Percentiles rank a stretch among this genome's conserved stretches.
These are phyloP conservation scores for Euryodendron excelsum DNA, from an alignment of 148 eudicot genomes.

Conservation along the genomic window DNA sequence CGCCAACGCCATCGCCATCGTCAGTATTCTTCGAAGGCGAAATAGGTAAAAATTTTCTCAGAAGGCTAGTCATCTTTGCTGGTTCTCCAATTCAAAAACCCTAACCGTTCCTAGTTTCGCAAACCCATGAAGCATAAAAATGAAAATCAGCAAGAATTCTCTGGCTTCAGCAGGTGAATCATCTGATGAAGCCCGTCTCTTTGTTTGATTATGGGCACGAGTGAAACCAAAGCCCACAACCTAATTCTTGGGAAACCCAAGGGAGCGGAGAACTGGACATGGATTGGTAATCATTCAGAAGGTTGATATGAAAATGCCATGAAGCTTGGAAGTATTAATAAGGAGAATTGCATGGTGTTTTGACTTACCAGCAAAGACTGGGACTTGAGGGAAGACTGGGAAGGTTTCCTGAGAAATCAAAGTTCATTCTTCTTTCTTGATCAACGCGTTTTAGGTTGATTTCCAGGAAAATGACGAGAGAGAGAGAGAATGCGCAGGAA, in stretches of 20 bases:
- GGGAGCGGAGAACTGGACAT: neutral
- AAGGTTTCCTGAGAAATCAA: neutral
- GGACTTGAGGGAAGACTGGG: neutral
- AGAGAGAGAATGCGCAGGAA: too few species aligned
- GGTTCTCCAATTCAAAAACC: neutral
- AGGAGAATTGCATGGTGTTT: neutral
- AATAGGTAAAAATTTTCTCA: slow-evolving; percentile 36
- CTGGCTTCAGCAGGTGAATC: neutral
- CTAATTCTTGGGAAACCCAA: neutral
- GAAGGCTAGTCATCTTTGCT: slow-evolving; percentile 39
- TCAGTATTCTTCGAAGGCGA: slow-evolving; percentile 23
- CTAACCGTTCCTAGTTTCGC: neutral
- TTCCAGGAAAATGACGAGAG: slow-evolving; percentile 5
- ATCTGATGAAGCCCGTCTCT: neutral
- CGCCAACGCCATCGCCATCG: slow-evolving; percentile 34
- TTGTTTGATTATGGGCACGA: too few species aligned
- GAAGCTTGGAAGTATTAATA: neutral
- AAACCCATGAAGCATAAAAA: neutral
- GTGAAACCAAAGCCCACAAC: neutral
- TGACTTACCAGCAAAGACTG: slow-evolving; percentile 2
- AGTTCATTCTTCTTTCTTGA: neutral
- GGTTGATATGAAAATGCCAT: neutral
- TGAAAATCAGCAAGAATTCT: too few species aligned
- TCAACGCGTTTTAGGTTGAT: slow-evolving; percentile 10
- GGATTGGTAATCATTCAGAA: neutral